Conservation (phyloP, 2,329 filamentous ascomycete genomes). For the Sclerotinia subarctica region DNA sequence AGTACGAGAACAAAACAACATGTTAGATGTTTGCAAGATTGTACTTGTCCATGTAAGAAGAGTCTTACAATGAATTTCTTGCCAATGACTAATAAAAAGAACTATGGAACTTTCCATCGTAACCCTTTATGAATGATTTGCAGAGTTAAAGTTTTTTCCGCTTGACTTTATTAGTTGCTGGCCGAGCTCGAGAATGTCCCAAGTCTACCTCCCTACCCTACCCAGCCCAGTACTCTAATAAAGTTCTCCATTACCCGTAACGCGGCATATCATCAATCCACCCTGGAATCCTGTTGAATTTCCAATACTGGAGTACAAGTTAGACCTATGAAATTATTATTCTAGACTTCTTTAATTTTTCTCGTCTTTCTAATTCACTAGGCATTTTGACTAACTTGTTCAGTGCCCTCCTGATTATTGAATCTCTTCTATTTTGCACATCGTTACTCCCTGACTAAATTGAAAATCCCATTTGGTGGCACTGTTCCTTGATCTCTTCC, state of each 20-base stretch:
- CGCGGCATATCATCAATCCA: background rate
- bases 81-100: background rate
- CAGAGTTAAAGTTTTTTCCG: conserved; percentile 8
- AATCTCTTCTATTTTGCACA: background rate
- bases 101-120: background rate
- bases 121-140: background rate
- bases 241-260: background rate
- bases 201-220: background rate
- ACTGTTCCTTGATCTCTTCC: background rate
- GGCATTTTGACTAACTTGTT: background rate
- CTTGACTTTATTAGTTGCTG: background rate
- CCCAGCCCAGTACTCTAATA: too few species aligned
- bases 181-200: background rate
- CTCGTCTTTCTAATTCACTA: background rate
- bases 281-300: background rate
- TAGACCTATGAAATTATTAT: conserved; percentile 2
- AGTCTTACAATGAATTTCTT: background rate
- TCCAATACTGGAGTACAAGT: background rate
- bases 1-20: background rate
- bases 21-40: too few species aligned
- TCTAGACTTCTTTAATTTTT: conserved; percentile 5
- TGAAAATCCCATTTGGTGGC: conserved; percentile 5
- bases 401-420: background rate
- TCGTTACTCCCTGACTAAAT: conserved; percentile 8
- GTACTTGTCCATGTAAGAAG: too few species aligned